phyloP scores from a whole-genome alignment of 2,329 filamentous ascomycete genomes.

The Xylariaceae sp. region DNA sequence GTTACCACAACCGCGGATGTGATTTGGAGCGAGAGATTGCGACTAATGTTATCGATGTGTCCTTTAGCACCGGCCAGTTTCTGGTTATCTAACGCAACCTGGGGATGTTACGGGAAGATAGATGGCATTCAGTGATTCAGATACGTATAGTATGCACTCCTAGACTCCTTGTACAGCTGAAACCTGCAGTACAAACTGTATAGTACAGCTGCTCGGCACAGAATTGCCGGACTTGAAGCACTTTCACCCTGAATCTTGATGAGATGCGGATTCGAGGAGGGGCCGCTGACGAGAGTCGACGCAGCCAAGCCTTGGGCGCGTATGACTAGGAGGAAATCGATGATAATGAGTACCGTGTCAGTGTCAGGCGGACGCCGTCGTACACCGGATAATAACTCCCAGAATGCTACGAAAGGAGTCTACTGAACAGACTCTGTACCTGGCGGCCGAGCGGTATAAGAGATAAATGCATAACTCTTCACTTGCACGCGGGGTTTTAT shows the following conservation, averaged over 20 bases:
- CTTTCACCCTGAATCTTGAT: constrained; percentile 13
- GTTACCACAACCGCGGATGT: not conserved
- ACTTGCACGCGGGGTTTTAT: too few relatives aligned
- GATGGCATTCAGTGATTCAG: not conserved
- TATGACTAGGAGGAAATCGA: not conserved
- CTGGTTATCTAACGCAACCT: not conserved
- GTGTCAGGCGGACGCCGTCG: not conserved
- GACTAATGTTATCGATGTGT: not conserved
- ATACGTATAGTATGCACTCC: constrained; percentile 1
- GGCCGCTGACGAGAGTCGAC: constrained; percentile 14
- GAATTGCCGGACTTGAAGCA: constrained; percentile 17
- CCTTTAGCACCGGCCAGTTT: constrained; percentile 3
- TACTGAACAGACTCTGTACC: too few relatives aligned
- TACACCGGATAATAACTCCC: too few relatives aligned
- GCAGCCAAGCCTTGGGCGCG: constrained; percentile 24
- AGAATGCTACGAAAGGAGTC: too few relatives aligned
- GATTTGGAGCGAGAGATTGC: not conserved
- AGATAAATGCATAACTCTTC: too few relatives aligned
- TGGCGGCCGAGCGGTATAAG: too few relatives aligned
- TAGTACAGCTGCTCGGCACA: constrained; percentile 12
- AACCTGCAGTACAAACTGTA: constrained; percentile 10
- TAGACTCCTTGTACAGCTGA: constrained; percentile 24
- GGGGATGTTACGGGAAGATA: not conserved
- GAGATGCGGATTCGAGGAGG: constrained; percentile 11
- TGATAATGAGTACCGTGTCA: constrained; percentile 3